Conservation (phyloP, 176 grass and related monocot species). For the Triticum monococcum region DNA sequence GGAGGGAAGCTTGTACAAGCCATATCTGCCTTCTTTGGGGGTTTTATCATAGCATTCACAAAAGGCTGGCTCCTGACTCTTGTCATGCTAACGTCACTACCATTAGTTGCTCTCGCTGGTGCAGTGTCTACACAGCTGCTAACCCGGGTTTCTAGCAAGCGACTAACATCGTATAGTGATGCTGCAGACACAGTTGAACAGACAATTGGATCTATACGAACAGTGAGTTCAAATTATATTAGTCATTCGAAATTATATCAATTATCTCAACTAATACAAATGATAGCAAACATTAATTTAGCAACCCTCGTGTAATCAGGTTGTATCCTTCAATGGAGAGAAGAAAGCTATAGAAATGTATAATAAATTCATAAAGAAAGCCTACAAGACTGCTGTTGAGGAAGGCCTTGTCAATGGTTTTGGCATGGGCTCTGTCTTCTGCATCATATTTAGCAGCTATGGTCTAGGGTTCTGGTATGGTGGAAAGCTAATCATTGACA, state of each 20-base stretch:
- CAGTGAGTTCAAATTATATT: conserved; percentile 51
- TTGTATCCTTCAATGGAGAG: conserved; percentile 69
- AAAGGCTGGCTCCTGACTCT: conserved; percentile 78
- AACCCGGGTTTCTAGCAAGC: conserved; percentile 49
- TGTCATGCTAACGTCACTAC: conserved; percentile 69
- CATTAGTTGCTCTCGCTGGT: conserved; percentile 42
- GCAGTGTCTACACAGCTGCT: conserved; percentile 46
- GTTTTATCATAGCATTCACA: conserved; percentile 69
- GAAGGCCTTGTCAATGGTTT: conserved; percentile 61
- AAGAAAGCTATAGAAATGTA: conserved; percentile 57
- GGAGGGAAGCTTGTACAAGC: conserved; percentile 71
- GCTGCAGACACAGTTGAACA: conserved; percentile 78
- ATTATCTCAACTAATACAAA: neutral
- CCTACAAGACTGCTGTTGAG: conserved; percentile 47
- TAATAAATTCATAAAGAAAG: conserved; percentile 50
- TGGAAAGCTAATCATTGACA: conserved; percentile 52
- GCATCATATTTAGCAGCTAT: conserved; percentile 61
- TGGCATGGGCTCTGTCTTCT: conserved; percentile 53
- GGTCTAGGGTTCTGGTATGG: conserved; percentile 74
- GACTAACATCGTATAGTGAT: conserved; percentile 64
- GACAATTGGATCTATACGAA: conserved; percentile 78
- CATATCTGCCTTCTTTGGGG: conserved; percentile 44
- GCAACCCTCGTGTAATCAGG: conserved; percentile 38
- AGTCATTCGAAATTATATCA: neutral
- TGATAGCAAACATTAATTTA: neutral